Evolutionary conservation across 2,329 filamentous ascomycete species (phyloP).

Genomic region (Curvularia eragrostidis): DNA sequence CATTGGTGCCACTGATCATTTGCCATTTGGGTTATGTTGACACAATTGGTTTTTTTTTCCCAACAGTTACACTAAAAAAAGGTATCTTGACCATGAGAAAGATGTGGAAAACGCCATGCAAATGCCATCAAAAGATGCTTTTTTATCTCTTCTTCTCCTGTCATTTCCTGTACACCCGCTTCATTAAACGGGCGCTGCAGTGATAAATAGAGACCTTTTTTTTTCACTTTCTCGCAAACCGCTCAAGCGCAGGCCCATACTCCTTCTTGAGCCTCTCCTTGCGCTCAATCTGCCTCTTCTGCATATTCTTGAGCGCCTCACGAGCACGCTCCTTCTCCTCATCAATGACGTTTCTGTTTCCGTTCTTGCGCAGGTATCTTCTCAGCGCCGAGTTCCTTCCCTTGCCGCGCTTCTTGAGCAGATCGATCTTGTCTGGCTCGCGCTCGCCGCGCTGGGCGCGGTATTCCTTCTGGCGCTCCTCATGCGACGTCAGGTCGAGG

Average conservation of each 20-base stretch:
- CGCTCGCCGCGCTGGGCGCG: conserved; percentile 73
- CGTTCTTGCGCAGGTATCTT: conserved; percentile 90
- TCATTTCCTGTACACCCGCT: too few relatives aligned
- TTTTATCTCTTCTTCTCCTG: neutral
- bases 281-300: conserved; percentile 37
- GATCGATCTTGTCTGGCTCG: conserved; percentile 63
- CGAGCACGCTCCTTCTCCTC: conserved; percentile 89
- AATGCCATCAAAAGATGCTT: conserved; percentile 1
- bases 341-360: conserved; percentile 92
- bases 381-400: conserved; percentile 90
- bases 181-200: too few relatives aligned
- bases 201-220: too few relatives aligned
- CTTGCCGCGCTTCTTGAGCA: conserved; percentile 76
- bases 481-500: conserved; percentile 79
- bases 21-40: neutral
- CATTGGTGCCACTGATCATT: neutral
- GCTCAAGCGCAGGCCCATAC: conserved; percentile 81
- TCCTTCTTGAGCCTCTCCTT: conserved; percentile 66
- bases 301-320: conserved; percentile 69
- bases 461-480: conserved; percentile 77
- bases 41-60: neutral
- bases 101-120: neutral
- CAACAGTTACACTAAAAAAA: neutral
- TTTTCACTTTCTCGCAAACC: conserved; percentile 74
- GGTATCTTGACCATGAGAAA: neutral